These are phyloP conservation scores for Meripilus lineatus DNA, from an alignment of 1,284 basidiomycete genomes.

Conservation along the genomic window DNA sequence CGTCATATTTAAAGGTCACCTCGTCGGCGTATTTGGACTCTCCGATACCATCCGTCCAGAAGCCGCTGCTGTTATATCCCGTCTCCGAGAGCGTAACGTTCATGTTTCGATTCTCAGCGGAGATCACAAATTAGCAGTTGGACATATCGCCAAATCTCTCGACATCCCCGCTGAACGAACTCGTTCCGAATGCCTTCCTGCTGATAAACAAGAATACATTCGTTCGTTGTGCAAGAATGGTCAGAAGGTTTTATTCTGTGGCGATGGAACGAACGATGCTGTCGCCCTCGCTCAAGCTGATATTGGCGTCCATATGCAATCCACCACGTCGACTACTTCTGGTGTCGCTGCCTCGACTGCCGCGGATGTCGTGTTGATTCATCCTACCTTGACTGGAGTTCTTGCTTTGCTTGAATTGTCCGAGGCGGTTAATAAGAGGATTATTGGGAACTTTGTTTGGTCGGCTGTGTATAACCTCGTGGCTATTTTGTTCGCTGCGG, in stretches of 20 bases:
- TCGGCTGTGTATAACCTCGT: constrained; percentile 39
- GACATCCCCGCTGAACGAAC: constrained; percentile 1
- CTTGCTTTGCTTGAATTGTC: constrained; percentile 38
- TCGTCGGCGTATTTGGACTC: constrained; percentile 41
- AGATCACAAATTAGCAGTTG: constrained; percentile 47
- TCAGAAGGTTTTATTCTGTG: constrained; percentile 35
- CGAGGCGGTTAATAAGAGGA: constrained; percentile 35
- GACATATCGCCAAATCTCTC: constrained; percentile 33
- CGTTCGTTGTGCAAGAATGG: constrained; percentile 21
- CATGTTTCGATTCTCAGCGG: constrained; percentile 49
- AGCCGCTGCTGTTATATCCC: constrained; percentile 33
- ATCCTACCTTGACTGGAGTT: constrained; percentile 31
- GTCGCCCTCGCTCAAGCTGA: constrained; percentile 49
- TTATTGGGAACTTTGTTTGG: constrained; percentile 43
- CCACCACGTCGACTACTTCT: constrained; percentile 29
- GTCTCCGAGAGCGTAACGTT: constrained; percentile 33
- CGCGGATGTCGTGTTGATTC: constrained; percentile 44
- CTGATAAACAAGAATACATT: constrained; percentile 46
- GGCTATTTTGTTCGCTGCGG: constrained; percentile 45
- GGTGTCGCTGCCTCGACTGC: constrained; percentile 34
- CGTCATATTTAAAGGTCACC: constrained; percentile 25
- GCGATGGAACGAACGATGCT: constrained; percentile 51
- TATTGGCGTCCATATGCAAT: constrained; percentile 41
- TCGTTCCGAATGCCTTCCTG: constrained; percentile 41
- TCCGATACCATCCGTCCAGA: constrained; percentile 45